Evolutionary conservation across 495 filamentous ascomycete species (phyloP).

Genomic region (Penicillium chermesinum): DNA sequence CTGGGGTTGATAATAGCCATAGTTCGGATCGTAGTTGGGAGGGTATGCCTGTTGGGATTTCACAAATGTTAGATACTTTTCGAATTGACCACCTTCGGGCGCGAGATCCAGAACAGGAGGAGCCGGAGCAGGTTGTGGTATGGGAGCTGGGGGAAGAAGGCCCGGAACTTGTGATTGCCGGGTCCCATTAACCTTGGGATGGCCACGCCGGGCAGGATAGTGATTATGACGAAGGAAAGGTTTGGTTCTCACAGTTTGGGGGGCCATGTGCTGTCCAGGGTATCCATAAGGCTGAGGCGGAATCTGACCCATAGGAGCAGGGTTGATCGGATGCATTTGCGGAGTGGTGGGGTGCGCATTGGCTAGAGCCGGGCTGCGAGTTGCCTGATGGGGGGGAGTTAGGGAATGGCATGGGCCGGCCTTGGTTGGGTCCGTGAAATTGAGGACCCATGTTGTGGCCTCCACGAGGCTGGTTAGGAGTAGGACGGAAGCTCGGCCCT

Average conservation of each 20-base stretch:
- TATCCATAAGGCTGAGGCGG: slow-evolving; percentile 55
- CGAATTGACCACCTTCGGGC: slow-evolving; percentile 64
- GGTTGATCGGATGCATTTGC: slow-evolving; percentile 54
- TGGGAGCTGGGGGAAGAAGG: background rate
- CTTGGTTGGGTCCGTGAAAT: slow-evolving; percentile 53
- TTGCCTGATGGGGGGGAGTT: slow-evolving; percentile 62
- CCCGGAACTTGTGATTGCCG: too few relatives aligned
- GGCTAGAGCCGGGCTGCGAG: slow-evolving; percentile 67
- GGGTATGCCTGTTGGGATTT: slow-evolving; percentile 50
- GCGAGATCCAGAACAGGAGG: slow-evolving; percentile 50
- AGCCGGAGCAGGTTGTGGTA: background rate
- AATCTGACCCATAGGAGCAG: slow-evolving; percentile 53
- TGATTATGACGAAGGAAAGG: slow-evolving; percentile 15
- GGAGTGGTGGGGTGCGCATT: slow-evolving; percentile 65
- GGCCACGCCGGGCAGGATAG: slow-evolving; percentile 25
- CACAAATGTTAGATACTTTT: slow-evolving; percentile 65
- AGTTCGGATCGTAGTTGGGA: slow-evolving; percentile 45
- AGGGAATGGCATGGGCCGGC: slow-evolving; percentile 52
- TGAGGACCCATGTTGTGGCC: slow-evolving; percentile 58
- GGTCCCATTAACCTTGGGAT: slow-evolving; percentile 10
- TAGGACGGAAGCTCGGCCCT: slow-evolving; percentile 50
- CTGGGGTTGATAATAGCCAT: slow-evolving; percentile 42
- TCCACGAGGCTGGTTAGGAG: slow-evolving; percentile 59
- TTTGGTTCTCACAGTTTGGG: slow-evolving; percentile 62
- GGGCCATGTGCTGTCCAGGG: slow-evolving; percentile 51